phyloP scores from a whole-genome alignment of 2,329 filamentous ascomycete genomes.

The Chaetomiaceae sp. region DNA sequence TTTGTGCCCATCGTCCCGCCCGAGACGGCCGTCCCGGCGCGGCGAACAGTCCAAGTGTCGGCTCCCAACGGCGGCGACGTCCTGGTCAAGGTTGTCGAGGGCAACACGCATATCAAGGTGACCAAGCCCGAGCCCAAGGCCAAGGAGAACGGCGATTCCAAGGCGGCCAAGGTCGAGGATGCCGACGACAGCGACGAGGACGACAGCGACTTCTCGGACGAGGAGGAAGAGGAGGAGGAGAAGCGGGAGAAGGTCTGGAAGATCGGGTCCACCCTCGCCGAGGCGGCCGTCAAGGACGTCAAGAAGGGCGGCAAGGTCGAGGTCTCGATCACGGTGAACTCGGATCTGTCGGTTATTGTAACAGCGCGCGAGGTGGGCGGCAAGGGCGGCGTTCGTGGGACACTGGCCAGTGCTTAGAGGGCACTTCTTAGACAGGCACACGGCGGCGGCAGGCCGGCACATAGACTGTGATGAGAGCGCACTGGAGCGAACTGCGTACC shows the following conservation, averaged over 20 bases:
- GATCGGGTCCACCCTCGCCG: conserved; percentile 74
- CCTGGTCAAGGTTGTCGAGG: conserved; percentile 83
- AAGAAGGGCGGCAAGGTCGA: conserved; percentile 91
- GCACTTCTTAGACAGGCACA: neutral
- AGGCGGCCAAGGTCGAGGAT: conserved; percentile 54
- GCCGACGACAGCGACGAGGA: conserved; percentile 63
- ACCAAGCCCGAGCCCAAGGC: conserved; percentile 79
- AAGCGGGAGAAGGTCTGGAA: conserved; percentile 90
- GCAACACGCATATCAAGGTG: conserved; percentile 85
- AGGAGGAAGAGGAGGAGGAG: conserved; percentile 77
- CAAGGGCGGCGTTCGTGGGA: conserved; percentile 76
- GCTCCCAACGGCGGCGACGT: conserved; percentile 83
- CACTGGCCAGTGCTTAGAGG: conserved; percentile 34
- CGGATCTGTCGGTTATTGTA: conserved; percentile 74
- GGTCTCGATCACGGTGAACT: conserved; percentile 82
- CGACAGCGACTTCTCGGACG: conserved; percentile 54
- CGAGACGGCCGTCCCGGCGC: conserved; percentile 85
- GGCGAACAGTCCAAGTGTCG: conserved; percentile 74
- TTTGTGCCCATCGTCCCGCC: conserved; percentile 79
- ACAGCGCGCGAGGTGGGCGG: conserved; percentile 81
- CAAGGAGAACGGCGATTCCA: conserved; percentile 56
- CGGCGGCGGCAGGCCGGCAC: neutral
- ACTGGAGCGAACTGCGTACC: neutral
- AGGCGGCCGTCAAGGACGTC: conserved; percentile 76
- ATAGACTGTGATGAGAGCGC: conserved; percentile 3